Evolutionary conservation across 306 rosid genomes (phyloP).

Genomic region (Trifolium repens): DNA sequence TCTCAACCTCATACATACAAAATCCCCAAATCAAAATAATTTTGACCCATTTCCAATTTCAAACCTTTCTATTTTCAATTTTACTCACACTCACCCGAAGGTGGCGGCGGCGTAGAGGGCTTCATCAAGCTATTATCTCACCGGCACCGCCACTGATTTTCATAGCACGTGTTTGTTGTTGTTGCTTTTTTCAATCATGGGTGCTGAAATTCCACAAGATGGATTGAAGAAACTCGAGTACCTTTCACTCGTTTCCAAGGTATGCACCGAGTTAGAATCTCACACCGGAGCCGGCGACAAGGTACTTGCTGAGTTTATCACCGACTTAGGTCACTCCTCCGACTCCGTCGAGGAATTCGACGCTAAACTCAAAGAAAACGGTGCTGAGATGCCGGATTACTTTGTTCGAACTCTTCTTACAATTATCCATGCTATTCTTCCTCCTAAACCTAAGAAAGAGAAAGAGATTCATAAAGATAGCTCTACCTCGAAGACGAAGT

Average conservation of each 20-base stretch:
- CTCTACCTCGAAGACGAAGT: conserved; percentile 48
- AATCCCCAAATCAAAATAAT: too few relatives aligned
- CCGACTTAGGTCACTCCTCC: conserved; percentile 67
- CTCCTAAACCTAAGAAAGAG: conserved; percentile 63
- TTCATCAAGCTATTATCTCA: too few relatives aligned
- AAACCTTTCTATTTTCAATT: too few relatives aligned
- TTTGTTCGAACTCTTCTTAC: conserved; percentile 64
- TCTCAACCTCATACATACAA: too few relatives aligned
- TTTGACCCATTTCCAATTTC: too few relatives aligned
- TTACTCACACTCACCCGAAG: too few relatives aligned
- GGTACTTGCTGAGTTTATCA: conserved; percentile 75
- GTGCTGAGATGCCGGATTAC: conserved; percentile 76
- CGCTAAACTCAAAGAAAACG: conserved; percentile 63
- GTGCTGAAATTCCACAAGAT: conserved; percentile 37
- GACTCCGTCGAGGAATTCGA: conserved; percentile 68
- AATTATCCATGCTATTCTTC: conserved; percentile 72
- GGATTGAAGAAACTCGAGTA: conserved; percentile 72
- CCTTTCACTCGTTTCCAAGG: conserved; percentile 77
- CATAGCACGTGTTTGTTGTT: neutral
- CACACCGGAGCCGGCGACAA: conserved; percentile 78
- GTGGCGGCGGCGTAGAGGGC: too few relatives aligned
- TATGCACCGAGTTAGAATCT: conserved; percentile 75
- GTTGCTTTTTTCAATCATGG: neutral
- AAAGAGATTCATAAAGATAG: conserved; percentile 34
- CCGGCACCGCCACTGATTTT: too few relatives aligned